Evolutionary conservation across 192 early-diverging fungal genomes (phyloP).

Genomic region (Umbelopsis sp.): DNA sequence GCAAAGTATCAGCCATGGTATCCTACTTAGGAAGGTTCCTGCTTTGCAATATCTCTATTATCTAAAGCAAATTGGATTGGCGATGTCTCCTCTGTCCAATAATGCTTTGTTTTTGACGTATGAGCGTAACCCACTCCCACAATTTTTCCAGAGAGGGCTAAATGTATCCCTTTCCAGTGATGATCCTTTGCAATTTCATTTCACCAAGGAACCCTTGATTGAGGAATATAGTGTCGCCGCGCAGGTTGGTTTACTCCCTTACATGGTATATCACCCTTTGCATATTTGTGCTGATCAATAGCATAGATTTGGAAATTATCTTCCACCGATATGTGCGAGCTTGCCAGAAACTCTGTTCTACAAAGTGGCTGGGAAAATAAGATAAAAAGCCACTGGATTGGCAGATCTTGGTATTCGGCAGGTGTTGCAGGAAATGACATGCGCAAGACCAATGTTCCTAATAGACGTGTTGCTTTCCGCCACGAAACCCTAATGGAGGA

Average conservation of each 20-base stretch:
- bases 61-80: constrained; percentile 92
- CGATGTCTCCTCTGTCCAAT: constrained; percentile 97
- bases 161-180: constrained; percentile 94
- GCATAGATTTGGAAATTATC: constrained; percentile 89
- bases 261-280: background rate
- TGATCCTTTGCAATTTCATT: constrained; percentile 96
- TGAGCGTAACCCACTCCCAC: constrained; percentile 89
- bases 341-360: constrained; percentile 86
- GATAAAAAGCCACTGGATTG: constrained; percentile 91
- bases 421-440: constrained; percentile 84
- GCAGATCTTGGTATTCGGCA: constrained; percentile 71
- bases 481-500: constrained; percentile 88
- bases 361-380: constrained; percentile 90
- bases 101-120: constrained; percentile 94
- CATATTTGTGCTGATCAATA: background rate
- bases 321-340: constrained; percentile 92
- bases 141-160: constrained; percentile 91
- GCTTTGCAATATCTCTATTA: constrained; percentile 95
- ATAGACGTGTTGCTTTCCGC: constrained; percentile 82
- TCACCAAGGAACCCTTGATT: constrained; percentile 95
- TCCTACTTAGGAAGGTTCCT: constrained; percentile 91
- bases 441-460: constrained; percentile 91
- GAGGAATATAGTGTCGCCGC: constrained; percentile 96
- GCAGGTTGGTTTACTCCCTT: constrained; percentile 53
- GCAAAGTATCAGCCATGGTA: constrained; percentile 90